Evolutionary conservation across 768 basidiomycete species (phyloP), one percentile per base, ranked within the genome.

Genomic region (Podaxis sp.): DNA sequence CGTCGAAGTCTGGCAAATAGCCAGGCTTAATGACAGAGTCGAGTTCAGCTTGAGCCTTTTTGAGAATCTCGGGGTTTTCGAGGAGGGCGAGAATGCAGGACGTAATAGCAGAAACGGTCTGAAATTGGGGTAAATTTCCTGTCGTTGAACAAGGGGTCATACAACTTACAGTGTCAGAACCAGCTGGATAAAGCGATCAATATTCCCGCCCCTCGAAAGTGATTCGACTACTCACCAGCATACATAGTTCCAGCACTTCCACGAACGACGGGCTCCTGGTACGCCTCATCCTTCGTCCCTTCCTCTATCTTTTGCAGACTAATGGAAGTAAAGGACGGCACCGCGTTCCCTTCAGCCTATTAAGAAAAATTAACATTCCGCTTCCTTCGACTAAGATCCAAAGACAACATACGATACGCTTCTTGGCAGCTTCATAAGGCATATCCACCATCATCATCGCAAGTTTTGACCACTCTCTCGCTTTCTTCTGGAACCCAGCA

Each of bases 401-500:
- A 22, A 7, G 13, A 11, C 15, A 44, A n/a, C 75, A 49, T 30
- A 80, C 80, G 56, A 79, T 64, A 11, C 65, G 48, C 11, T 54
- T 49, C 58, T 76, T 75, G 1, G 74, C 72, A 22, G 70, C 68
- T 4, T 60, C 63, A 51, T 74, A 82, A 0, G 80, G 80, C 13
- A 69, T 62, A 12, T 80, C 73, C 58, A 68, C 68, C 75, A 73
- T 77, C 53, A 68, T 66, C 15, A 71, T 63, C n/a, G 75, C 67
- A 13, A 72, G 66, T 52, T 66, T 68, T 5, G 69, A 70, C 77
- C 80, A 82, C 64, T 75, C 72, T 37, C 68, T 71, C 0, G 82
- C 82, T 60, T 70, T 73, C 54, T 65, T 60, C 68, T 81, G 76
- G 73, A 75, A 77, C 0, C 68, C 66, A 3, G 76, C 72, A 11